Base-by-base conservation (phyloP, 805 yeast genomes). In the Barnettozyma wickerhamii region DNA sequence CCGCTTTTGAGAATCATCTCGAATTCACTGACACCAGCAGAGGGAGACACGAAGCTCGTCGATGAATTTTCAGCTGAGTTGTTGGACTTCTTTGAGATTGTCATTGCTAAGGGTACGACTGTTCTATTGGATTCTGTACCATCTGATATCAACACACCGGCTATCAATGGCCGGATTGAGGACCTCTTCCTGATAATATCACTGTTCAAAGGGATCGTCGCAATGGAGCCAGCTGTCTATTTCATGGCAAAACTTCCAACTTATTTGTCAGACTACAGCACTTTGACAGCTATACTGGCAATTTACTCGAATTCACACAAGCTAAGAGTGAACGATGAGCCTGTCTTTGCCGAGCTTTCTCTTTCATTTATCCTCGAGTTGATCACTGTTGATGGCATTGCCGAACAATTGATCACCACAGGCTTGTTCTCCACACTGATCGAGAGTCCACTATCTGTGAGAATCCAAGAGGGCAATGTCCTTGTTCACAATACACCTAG, bases 381-480 rank as follows among this genome's bases (percentile, higher is more conserved):
- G 56, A 75, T 84, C 49, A 64, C 77, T 1, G 67, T 78, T 10
- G 78, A 76, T 33, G 63, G 62, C 1, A 72, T 88, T 49, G 90
- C 95, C 1, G 84, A 82, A 41, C 75, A 71, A 36, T 65, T 89
- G 37, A 71, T 84, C 12, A 56, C 71, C 3, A 65, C 72, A 31
- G 95, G 95, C 0, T 60, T 90, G 27, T 75, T 84, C 41, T 67
- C 79, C 4, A 79, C 79, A 4, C 63, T 90, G 30, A 71, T 80
- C 4, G 95, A 88, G 51, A 81, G 93, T 41, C 81, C 89, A 6
- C 69, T 86, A 1, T 82, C 95, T 0, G 61, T 69, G 19, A 69
- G 70, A 2, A 76, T 90, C 30, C 87, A 82, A 55, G 66, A 71
- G 5, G 95, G 95, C 0, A 72, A 72, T 7, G 61, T 86, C 3